Base-by-base conservation (phyloP, 208 protist species). In the Trypanosoma vivax region DNA sequence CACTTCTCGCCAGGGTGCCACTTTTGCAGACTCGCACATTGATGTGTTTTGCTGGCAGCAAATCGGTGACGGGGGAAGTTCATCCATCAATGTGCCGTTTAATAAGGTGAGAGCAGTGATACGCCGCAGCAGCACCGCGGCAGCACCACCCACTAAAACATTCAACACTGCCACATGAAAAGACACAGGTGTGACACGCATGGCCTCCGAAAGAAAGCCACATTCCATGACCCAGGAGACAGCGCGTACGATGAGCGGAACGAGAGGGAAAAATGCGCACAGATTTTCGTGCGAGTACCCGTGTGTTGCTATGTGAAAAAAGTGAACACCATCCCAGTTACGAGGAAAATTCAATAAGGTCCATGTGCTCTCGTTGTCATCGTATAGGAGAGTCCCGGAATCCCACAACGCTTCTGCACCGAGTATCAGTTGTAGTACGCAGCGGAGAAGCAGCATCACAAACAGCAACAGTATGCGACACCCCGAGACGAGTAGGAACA, bases 201-300 rank as follows among this genome's bases (percentile, higher is more conserved):
- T 43, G 19, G 75, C 46, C 9, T 63, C 1, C 0, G 70, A 70
- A 13, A 71, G 16, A 37, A 62, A 29, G 9, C n/a, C 25, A 11
- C n/a, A n/a, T n/a, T 41, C 34, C 34, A 65, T 68, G 0, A 80
- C 19, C 58, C 65, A 79, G 21, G 64, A 58, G 23, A 81, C 21
- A 6, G 10, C 50, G 18, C 65, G 72, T 23, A 92, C 71, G 3
- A 89, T 14, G 2, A 52, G 35, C 10, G 84, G 80, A 40, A 89
- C 24, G 25, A 82, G 50, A 11, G 84, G 84, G 37, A 89, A 92
- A 43, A 92, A 92, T 3, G 65, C 84, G 18, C 66, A 54, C 40
- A 65, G 51, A 27, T 73, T 83, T 41, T 92, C 84, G 51, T 85
- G 73, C 1, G 76, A 70, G 71, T 92, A 92, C 14, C 84, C 80